phyloP scores from a whole-genome alignment of 139 green algal species.

The Microglena sp. region DNA sequence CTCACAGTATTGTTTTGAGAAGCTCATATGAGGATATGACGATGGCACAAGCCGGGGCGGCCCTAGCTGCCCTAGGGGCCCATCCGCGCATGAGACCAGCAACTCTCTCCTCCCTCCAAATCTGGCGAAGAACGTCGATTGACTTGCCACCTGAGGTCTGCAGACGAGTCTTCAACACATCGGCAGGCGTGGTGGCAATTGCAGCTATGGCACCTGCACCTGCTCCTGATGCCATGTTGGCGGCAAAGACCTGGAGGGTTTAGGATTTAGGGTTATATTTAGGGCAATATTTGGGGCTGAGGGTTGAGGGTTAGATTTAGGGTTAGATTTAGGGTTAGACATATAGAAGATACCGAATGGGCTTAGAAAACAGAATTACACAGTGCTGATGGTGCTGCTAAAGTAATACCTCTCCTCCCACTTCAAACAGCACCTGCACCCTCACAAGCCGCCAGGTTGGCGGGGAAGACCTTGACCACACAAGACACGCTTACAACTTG shows the following conservation, averaged over 20 bases:
- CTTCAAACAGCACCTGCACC: too few relatives aligned
- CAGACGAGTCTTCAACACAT: slow-evolving; percentile 90
- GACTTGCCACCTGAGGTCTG: slow-evolving; percentile 48
- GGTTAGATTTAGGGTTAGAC: too few relatives aligned
- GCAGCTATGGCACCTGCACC: slow-evolving; percentile 63
- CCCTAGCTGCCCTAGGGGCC: slow-evolving; percentile 51
- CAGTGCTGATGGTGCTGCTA: too few relatives aligned
- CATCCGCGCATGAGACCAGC: slow-evolving; percentile 67
- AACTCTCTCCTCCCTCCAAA: slow-evolving; percentile 42
- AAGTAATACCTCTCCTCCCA: too few relatives aligned
- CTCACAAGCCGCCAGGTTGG: too few relatives aligned
- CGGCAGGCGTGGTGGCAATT: slow-evolving; percentile 83
- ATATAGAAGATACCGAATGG: too few relatives aligned
- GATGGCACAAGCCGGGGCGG: slow-evolving; percentile 81
- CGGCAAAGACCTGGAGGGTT: slow-evolving; percentile 32
- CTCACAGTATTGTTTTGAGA: slow-evolving; percentile 66
- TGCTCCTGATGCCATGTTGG: slow-evolving; percentile 49
- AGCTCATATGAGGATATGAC: slow-evolving; percentile 82
- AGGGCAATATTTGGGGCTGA: too few relatives aligned
- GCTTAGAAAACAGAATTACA: too few relatives aligned
- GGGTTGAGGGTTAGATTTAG: too few relatives aligned
- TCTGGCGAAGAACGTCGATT: slow-evolving; percentile 31
- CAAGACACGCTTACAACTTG: too few relatives aligned
- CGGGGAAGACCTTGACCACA: too few relatives aligned
- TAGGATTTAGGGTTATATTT: too few relatives aligned